A percentile compares a stretch with the other conserved stretches of the same genome.
These are phyloP conservation scores for Penicillium lagena DNA, from an alignment of 495 filamentous ascomycete species.

Conservation along the genomic window DNA sequence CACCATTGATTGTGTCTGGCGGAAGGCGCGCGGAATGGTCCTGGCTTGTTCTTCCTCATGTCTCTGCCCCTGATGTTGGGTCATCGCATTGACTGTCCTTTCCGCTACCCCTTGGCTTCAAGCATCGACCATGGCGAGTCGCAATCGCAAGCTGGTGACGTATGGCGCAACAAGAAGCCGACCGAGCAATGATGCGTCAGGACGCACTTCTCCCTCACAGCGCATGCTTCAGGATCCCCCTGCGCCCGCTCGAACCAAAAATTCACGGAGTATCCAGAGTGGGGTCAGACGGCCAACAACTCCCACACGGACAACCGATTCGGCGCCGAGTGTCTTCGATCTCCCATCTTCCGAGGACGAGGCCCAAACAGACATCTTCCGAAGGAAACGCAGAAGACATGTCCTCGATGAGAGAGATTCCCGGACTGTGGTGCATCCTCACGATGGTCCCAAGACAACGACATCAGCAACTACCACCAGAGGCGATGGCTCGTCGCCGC, in stretches of 20 bases:
- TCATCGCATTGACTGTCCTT: neutral
- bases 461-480: too few species aligned
- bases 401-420: slow-evolving; percentile 2
- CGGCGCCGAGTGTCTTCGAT: slow-evolving; percentile 20
- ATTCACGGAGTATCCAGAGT: neutral
- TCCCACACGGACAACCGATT: neutral
- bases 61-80: too few species aligned
- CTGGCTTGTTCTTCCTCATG: too few species aligned
- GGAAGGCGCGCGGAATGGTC: too few species aligned
- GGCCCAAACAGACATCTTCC: neutral
- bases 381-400: slow-evolving; percentile 11
- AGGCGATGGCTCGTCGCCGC: too few species aligned
- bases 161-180: slow-evolving; percentile 35
- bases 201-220: neutral
- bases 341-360: slow-evolving; percentile 37
- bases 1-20: too few species aligned
- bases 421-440: too few species aligned
- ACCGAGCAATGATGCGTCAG: neutral
- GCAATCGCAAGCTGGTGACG: slow-evolving; percentile 38
- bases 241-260: neutral
- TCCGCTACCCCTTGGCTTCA: neutral
- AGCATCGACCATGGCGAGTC: slow-evolving; percentile 16
- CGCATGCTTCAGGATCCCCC: neutral
- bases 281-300: neutral
- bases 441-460: too few species aligned